These are phyloP conservation scores for Nicotiana knightiana DNA, from an alignment of 257 asterid species.

Conservation along the genomic window DNA sequence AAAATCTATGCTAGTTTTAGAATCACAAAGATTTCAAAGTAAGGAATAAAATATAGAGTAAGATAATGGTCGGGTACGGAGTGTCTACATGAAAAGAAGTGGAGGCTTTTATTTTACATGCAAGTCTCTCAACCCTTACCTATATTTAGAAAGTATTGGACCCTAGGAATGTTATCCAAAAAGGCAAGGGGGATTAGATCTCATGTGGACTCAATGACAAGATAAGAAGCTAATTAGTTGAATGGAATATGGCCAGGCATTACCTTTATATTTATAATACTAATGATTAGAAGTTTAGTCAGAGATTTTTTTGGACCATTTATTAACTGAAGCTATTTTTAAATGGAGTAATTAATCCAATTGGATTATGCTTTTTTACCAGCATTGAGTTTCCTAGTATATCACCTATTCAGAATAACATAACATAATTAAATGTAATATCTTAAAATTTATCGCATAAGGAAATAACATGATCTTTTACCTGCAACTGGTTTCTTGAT, in stretches of 20 bases:
- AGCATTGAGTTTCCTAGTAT: background rate
- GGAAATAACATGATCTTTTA: background rate
- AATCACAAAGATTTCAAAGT: background rate
- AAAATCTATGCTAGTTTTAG: background rate
- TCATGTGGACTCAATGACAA: conserved; percentile 29
- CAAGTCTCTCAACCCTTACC: background rate
- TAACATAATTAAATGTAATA: background rate
- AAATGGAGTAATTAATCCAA: background rate
- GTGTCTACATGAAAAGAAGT: conserved; percentile 24
- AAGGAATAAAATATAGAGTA: conserved; percentile 28
- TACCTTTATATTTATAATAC: background rate
- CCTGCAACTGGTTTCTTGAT: conserved; percentile 7
- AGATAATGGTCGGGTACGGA: conserved; percentile 20
- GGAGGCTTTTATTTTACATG: conserved; percentile 1
- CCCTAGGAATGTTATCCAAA: conserved; percentile 26
- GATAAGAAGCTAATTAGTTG: conserved; percentile 21
- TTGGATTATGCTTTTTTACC: background rate
- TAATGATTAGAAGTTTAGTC: conserved; percentile 3
- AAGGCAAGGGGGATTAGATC: conserved; percentile 23
- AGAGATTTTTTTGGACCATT: background rate
- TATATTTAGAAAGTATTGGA: background rate
- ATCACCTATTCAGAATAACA: background rate
- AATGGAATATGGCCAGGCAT: background rate
- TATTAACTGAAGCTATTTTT: background rate
- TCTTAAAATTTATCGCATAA: background rate